Percentiles rank a stretch among this genome's conserved stretches.
These are phyloP conservation scores for Verticillium dahliae DNA, from an alignment of 2,329 filamentous ascomycete genomes.

Conservation along the genomic window DNA sequence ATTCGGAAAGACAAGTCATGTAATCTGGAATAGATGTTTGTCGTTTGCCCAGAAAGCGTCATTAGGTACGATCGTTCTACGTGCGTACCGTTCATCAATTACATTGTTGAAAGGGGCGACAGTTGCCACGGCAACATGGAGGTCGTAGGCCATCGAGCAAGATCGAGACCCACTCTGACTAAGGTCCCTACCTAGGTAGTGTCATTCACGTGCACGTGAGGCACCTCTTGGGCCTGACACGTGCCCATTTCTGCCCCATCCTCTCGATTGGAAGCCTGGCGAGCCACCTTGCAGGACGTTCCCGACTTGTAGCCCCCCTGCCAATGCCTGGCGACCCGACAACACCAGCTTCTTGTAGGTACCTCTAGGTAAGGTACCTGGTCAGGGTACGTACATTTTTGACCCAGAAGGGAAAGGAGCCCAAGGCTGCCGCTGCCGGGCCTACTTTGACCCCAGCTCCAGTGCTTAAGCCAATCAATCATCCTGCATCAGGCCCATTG, in stretches of 20 bases:
- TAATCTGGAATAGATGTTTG: background rate
- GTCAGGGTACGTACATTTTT: too few relatives aligned
- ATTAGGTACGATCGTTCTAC: background rate
- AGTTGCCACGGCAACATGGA: background rate
- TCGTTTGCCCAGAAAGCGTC: background rate
- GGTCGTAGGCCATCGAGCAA: too few relatives aligned
- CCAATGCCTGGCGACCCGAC: background rate
- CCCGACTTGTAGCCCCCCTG: background rate
- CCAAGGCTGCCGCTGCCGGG: background rate
- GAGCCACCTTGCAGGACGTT: background rate
- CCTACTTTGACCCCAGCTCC: background rate
- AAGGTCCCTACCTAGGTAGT: too few relatives aligned
- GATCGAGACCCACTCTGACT: background rate
- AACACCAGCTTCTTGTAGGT: background rate
- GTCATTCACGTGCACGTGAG: background rate
- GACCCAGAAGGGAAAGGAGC: background rate
- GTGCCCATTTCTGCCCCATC: too few relatives aligned
- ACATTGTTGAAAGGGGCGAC: background rate
- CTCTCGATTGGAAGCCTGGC: background rate
- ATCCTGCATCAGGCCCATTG: background rate
- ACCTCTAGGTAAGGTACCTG: too few relatives aligned
- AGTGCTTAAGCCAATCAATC: background rate
- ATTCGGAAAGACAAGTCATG: too few relatives aligned
- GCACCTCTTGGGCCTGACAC: too few relatives aligned
- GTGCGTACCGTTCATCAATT: background rate